Evolutionary conservation across 495 filamentous ascomycete genomes (phyloP).

Genomic region (Collariella sp.): DNA sequence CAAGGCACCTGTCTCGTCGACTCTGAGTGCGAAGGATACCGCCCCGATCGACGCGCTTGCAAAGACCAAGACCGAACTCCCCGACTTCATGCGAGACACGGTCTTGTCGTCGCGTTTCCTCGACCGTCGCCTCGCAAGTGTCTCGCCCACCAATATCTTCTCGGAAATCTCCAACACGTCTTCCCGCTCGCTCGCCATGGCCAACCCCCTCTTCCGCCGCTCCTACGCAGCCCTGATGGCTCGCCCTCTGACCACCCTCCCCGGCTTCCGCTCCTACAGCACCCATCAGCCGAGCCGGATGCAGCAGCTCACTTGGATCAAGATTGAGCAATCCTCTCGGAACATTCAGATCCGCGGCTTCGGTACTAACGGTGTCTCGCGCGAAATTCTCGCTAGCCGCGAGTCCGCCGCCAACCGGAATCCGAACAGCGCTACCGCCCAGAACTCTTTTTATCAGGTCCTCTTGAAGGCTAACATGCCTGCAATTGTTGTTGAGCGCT

Average conservation of each 20-base stretch:
- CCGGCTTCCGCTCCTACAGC: conserved; percentile 23
- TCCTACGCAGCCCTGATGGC: conserved; percentile 20
- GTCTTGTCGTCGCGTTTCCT: conserved; percentile 14
- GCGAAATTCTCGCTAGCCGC: conserved; percentile 42
- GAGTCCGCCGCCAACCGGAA: conserved; percentile 91
- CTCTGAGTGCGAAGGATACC: conserved; percentile 2
- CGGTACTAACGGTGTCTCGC: conserved; percentile 35
- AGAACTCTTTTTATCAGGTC: conserved; percentile 88
- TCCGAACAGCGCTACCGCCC: conserved; percentile 71
- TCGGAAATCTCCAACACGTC: conserved; percentile 25
- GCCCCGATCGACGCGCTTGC: neutral
- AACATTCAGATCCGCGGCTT: conserved; percentile 29
- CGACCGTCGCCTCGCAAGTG: conserved; percentile 12
- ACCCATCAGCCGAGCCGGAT: conserved; percentile 20
- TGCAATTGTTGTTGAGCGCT: conserved; percentile 80
- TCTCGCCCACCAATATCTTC: conserved; percentile 20
- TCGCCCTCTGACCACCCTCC: conserved; percentile 15
- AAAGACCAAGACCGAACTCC: conserved; percentile 24
- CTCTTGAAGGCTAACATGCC: conserved; percentile 89
- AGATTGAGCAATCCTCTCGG: conserved; percentile 4
- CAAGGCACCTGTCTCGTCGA: conserved; percentile 11
- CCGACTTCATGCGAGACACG: conserved; percentile 34
- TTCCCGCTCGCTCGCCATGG: conserved; percentile 24
- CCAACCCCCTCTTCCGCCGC: conserved; percentile 30
- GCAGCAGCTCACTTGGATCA: conserved; percentile 11